Percentiles rank a stretch among this genome's conserved stretches.
Evolutionary conservation across 345 rosid genomes (phyloP).

Genomic region (Xanthoceras sorbifolium): DNA sequence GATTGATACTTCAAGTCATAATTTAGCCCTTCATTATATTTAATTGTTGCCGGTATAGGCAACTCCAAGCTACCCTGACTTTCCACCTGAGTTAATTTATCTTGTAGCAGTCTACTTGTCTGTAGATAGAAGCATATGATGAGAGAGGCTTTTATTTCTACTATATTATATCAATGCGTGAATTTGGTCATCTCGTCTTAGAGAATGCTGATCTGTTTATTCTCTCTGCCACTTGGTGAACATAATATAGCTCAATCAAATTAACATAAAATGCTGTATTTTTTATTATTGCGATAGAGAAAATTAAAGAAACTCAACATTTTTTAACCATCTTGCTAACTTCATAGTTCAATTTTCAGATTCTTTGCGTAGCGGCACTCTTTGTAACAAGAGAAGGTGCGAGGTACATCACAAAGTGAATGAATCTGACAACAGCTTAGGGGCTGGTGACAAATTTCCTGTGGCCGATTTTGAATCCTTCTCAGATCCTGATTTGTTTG

Average conservation of each 20-base stretch:
- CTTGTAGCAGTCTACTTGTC: background rate
- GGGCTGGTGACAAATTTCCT: conserved; percentile 52
- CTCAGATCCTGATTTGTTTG: conserved; percentile 50
- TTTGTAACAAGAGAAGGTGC: conserved; percentile 37
- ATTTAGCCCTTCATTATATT: background rate
- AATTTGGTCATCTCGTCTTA: background rate
- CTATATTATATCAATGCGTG: background rate
- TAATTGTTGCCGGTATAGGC: background rate
- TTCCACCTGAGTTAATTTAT: background rate
- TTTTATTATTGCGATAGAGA: background rate
- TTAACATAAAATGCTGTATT: background rate
- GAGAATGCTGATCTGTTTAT: background rate
- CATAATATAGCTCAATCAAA: background rate
- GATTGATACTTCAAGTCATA: background rate
- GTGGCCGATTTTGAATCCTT: conserved; percentile 31
- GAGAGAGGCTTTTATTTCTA: too few relatives aligned
- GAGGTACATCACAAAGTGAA: conserved; percentile 43
- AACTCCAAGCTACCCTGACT: background rate
- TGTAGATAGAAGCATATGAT: too few relatives aligned
- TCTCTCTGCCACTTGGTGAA: too few relatives aligned
- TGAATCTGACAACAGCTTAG: conserved; percentile 46
- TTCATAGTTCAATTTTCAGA: conserved; percentile 31
- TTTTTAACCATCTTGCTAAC: conserved; percentile 10
- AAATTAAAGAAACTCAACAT: background rate
- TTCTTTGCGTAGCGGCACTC: conserved; percentile 16